Percentiles rank a stretch among this genome's conserved stretches.
Evolutionary conservation across 2,329 filamentous ascomycete species (phyloP).

Genomic region (Diaporthe aspalathi): DNA sequence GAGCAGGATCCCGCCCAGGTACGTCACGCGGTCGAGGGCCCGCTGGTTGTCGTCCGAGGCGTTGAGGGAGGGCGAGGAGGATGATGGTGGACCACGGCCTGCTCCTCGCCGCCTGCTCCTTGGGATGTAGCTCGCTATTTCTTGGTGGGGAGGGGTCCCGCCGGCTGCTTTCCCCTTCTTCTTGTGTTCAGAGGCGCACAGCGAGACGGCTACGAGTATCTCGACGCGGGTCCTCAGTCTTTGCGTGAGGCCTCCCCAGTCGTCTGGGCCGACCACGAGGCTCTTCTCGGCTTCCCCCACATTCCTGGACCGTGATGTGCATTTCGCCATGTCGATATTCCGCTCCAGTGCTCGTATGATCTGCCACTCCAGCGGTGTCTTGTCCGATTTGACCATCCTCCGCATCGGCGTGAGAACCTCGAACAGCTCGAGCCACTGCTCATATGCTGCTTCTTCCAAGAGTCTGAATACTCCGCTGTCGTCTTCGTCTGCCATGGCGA

Average conservation of each 20-base stretch:
- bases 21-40: slow-evolving; percentile 60
- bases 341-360: slow-evolving; percentile 49
- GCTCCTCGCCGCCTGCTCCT: slow-evolving; percentile 31
- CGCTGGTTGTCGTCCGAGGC: slow-evolving; percentile 50
- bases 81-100: neutral
- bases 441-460: slow-evolving; percentile 43
- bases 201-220: slow-evolving; percentile 39
- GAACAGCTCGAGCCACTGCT: slow-evolving; percentile 53
- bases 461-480: slow-evolving; percentile 33
- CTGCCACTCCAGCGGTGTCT: slow-evolving; percentile 46
- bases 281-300: neutral
- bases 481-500: slow-evolving; percentile 37
- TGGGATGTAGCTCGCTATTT: neutral
- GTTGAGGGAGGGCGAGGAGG: neutral
- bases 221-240: slow-evolving; percentile 46
- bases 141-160: neutral
- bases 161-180: neutral
- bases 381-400: slow-evolving; percentile 26
- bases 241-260: slow-evolving; percentile 49
- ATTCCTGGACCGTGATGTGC: neutral
- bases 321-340: slow-evolving; percentile 46
- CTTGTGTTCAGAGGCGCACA: slow-evolving; percentile 35
- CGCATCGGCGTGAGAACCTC: slow-evolving; percentile 44
- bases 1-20: slow-evolving; percentile 61
- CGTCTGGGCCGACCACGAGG: slow-evolving; percentile 15